phyloP scores from a whole-genome alignment of 1,284 basidiomycete genomes.

The Ganoderma meredithae region DNA sequence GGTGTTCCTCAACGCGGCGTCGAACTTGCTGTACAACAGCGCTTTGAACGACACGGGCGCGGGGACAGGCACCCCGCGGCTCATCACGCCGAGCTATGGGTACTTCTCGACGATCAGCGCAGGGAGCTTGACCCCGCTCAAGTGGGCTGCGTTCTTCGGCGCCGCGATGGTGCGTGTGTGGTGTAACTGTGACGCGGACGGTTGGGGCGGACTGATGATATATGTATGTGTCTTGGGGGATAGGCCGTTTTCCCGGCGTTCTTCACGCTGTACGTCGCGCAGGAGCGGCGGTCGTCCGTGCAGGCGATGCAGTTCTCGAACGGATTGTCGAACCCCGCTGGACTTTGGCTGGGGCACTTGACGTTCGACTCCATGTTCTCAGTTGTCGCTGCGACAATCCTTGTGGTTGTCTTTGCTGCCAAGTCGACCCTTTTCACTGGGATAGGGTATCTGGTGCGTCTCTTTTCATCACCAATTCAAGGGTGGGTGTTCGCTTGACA shows the following conservation, averaged over 20 bases:
- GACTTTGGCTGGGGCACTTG: conserved; percentile 83
- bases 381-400: conserved; percentile 62
- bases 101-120: not conserved
- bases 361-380: conserved; percentile 75
- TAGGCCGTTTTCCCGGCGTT: conserved; percentile 83
- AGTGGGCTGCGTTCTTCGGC: conserved; percentile 75
- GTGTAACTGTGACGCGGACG: too few species aligned
- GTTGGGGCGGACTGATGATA: too few species aligned
- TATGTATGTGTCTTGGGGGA: not conserved
- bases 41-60: conserved; percentile 56
- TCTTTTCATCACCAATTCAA: not conserved
- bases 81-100: conserved; percentile 50
- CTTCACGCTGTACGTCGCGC: conserved; percentile 77
- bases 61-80: conserved; percentile 44
- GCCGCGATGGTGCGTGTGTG: conserved; percentile 63
- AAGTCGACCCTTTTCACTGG: conserved; percentile 72
- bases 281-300: conserved; percentile 70
- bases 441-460: conserved; percentile 68
- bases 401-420: conserved; percentile 67
- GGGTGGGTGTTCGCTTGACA: too few species aligned
- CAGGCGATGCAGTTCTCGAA: conserved; percentile 85
- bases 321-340: conserved; percentile 74
- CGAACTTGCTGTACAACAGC: conserved; percentile 69
- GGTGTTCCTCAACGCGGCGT: conserved; percentile 69
- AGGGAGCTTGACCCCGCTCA: conserved; percentile 48